These are phyloP conservation scores for Tetrahymena borealis DNA, from an alignment of 73 alveolate species.

Conservation along the genomic window DNA sequence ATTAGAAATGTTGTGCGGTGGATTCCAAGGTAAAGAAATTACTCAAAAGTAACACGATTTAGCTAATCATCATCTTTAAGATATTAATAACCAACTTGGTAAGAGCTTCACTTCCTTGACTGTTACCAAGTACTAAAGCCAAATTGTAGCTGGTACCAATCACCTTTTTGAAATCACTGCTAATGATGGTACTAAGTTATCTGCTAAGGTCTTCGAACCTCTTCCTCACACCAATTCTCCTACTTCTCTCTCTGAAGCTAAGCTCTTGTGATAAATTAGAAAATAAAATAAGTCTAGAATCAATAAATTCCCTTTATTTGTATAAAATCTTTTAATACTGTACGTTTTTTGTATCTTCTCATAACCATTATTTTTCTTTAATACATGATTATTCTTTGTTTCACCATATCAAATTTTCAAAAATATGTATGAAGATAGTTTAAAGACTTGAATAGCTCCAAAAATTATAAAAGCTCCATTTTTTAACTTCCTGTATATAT, in stretches of 20 bases:
- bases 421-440: no score
- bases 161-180: background rate
- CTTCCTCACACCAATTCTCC: background rate
- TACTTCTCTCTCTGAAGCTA: background rate
- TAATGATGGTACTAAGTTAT: background rate
- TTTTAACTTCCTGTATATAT: no score
- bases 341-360: no score
- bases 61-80: background rate
- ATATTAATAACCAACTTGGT: background rate
- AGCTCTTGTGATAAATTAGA: background rate
- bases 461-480: no score
- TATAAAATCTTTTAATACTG: no score
- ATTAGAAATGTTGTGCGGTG: conserved; percentile 1
- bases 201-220: background rate
- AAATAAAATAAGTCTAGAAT: no score
- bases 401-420: no score
- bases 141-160: background rate
- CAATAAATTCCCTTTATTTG: no score
- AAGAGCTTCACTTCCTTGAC: background rate
- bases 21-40: background rate
- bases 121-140: background rate
- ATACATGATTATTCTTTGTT: no score
- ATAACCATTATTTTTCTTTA: no score
- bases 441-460: no score
- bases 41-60: background rate